phyloP scores from a whole-genome alignment of 495 filamentous ascomycete species.

The Aspergillus heteromorphus region DNA sequence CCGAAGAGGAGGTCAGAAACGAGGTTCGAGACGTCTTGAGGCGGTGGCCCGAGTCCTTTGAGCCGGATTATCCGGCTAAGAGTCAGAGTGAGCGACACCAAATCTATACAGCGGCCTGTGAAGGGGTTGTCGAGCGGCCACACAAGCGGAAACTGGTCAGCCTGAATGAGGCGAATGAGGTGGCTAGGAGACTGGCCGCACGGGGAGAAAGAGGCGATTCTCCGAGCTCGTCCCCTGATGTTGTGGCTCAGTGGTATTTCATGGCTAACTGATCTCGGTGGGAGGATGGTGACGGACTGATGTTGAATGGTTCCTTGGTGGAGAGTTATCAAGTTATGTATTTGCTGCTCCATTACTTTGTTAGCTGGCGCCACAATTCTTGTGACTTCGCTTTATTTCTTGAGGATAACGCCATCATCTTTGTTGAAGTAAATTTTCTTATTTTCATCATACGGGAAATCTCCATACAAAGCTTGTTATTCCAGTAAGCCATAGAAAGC shows the following conservation, averaged over 20 bases:
- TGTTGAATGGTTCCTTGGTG: too few species aligned
- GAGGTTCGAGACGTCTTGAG: constrained; percentile 1
- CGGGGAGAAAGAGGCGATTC: constrained; percentile 7
- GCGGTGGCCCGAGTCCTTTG: constrained; percentile 17
- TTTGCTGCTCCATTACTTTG: too few species aligned
- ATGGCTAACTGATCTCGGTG: not conserved
- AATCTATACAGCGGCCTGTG: constrained; percentile 23
- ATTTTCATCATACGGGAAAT: too few species aligned
- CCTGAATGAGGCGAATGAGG: constrained; percentile 67
- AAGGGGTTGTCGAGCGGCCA: not conserved
- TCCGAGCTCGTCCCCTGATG: not conserved
- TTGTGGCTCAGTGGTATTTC: not conserved
- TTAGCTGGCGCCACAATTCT: too few species aligned
- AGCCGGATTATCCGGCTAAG: constrained; percentile 2
- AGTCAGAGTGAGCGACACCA: constrained; percentile 2
- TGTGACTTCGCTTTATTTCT: too few species aligned
- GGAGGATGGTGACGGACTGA: not conserved
- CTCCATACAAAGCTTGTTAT: too few species aligned
- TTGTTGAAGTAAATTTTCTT: too few species aligned
- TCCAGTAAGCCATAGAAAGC: too few species aligned
- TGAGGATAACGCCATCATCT: too few species aligned
- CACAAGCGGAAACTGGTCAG: constrained; percentile 58
- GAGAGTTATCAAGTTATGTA: too few species aligned
- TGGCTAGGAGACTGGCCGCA: constrained; percentile 56
- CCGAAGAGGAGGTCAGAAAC: not conserved